Evolutionary conservation across 2,329 filamentous ascomycete genomes (phyloP).

Genomic region (Colletotrichum camelliae): DNA sequence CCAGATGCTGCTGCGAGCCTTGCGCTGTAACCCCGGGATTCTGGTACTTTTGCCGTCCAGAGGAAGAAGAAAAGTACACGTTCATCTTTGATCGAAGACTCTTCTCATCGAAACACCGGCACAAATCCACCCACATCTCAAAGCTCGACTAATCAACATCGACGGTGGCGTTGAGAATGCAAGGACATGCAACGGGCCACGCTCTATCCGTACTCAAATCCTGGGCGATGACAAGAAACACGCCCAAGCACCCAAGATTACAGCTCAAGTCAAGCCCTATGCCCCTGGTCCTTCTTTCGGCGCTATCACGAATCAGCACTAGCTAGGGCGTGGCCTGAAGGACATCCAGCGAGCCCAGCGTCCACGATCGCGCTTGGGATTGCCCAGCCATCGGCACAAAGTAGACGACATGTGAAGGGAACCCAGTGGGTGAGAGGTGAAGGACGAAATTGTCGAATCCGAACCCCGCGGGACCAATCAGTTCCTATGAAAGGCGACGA

Average conservation of each 20-base stretch:
- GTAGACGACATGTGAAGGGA: not conserved
- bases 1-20: not conserved
- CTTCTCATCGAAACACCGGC: not conserved
- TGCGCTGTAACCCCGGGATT: not conserved
- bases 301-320: not conserved
- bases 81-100: not conserved
- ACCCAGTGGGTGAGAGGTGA: not conserved
- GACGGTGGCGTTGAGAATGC: not conserved
- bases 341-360: not conserved
- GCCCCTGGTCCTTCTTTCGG: not conserved
- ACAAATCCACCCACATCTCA: not conserved
- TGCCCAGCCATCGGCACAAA: not conserved
- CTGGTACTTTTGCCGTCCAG: not conserved
- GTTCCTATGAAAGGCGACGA: not conserved
- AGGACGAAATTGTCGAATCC: not conserved
- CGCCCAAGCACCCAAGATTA: not conserved
- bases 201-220: not conserved
- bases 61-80: not conserved
- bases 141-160: not conserved
- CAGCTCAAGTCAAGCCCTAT: conserved; percentile 1
- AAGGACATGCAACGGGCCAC: not conserved
- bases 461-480: not conserved
- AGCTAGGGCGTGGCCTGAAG: not conserved
- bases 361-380: not conserved
- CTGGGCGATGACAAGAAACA: not conserved